Evolutionary conservation across 2,329 filamentous ascomycete genomes (phyloP), one percentile per base, ranked within the genome.

Genomic region (Aspergillus awamori): DNA sequence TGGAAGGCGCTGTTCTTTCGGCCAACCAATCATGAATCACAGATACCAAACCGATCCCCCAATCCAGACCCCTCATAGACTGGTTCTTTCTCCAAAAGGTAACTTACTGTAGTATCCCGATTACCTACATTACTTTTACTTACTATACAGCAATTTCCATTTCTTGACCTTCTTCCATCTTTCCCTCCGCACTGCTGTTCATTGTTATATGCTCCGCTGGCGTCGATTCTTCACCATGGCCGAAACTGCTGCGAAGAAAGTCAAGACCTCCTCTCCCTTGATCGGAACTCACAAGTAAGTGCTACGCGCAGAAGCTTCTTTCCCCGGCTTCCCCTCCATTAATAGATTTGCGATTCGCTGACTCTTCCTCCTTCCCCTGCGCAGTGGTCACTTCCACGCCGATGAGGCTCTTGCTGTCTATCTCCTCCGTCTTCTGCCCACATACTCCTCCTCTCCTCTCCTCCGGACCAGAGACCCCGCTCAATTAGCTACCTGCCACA

Each of bases 381-480:
- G 33, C 63, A 86, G 84, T 81, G 95, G 95, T 69, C 93, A 97
- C 83, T 99, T 99, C 85, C 95, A 99, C 82, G 95, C 95, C 76
- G 95, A 99, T 79, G 95, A 99, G 82, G 94, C 95, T 63, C 87
- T 99, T 47, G 95, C 95, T 61, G 93, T 99, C 66, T 93, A 96
- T 83, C 92, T 99, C 84, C 90, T 99, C 69, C 92, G 93, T 67
- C 86, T 90, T 60, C 89, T 98, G 17, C 94, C 95, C 22, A 81
- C 88, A 61, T 99, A 98, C 82, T 77, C 83, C 59, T 80, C 84
- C 68, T 89, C 92, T 26, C 76, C 83, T 47, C 89, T 99, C 47
- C 83, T 97, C 54, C 93, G 95, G 69, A 97, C 93, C 52, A 91
- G 95, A 72, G 93, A 99, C 77, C 87, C 92, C 17, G 84, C 87